phyloP scores from a whole-genome alignment of 345 rosid genomes.

The Eucalyptus sp. region DNA sequence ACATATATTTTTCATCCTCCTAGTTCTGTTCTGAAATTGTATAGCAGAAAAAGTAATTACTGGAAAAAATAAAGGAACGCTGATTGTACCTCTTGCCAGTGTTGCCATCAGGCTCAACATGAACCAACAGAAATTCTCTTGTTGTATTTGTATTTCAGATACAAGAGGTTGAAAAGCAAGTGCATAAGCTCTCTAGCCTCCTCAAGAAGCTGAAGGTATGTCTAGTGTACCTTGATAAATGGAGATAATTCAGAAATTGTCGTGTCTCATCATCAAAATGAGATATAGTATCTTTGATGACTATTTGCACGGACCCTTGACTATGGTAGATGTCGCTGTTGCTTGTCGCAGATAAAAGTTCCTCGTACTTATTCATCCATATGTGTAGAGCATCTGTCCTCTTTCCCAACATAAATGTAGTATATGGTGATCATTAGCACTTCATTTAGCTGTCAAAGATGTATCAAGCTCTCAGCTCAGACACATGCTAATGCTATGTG shows the following conservation, averaged over 20 bases:
- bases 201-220: conserved; percentile 57
- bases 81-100: background rate
- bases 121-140: background rate
- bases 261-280: rapidly evolving
- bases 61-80: background rate
- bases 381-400: background rate
- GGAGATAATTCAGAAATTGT: background rate
- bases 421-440: background rate
- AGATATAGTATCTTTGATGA: background rate
- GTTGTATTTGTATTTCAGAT: conserved; percentile 14
- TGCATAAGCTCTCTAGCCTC: conserved; percentile 36
- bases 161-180: conserved; percentile 53
- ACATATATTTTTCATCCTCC: background rate
- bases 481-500: background rate
- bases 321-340: background rate
- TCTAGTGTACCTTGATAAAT: background rate
- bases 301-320: background rate
- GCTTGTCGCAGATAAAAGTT: background rate
- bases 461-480: background rate
- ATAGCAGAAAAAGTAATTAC: background rate
- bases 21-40: background rate
- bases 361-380: background rate
- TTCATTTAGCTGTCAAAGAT: background rate
- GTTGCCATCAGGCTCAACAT: background rate
- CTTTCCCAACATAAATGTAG: background rate